Evolutionary conservation across 768 basidiomycete genomes (phyloP), one percentile per base, ranked within the genome.

Genomic region (Cubamyces sp.): DNA sequence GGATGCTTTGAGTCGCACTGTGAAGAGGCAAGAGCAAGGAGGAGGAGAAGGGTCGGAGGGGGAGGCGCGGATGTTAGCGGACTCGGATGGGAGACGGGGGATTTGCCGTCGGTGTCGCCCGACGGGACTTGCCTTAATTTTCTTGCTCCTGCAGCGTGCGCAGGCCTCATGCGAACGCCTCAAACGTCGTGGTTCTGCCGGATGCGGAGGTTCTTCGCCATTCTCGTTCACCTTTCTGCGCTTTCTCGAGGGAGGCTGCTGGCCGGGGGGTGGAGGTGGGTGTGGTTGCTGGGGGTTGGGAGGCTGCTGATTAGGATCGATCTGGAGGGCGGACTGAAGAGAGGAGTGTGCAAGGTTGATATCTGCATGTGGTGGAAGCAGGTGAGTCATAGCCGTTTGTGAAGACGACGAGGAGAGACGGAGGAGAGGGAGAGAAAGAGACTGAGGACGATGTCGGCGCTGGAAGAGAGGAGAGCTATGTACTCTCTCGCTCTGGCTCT

Each of bases 1-100:
- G 92, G 92, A 74, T 92, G 91, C 72, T 92, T 93, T 7, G 91
- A 93, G 75, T 94, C 92, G 82, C 92, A 94, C 92, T 94, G 71
- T 15, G 58, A 47, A 51, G 16, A 69, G 57, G 64, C 65, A 43
- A 69, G 69, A 47, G 52, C 53, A 25, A 19, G 41, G 41, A 28
- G 53, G 39, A 28, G 45, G 9, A 46, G 54, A 21, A 28, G 66
- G 68, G 60, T 69, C 56, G 64, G 67, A 67, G 70, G 74, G 72
- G 59, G 65, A 66, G 64, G 65, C 60, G 49, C 63, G 63, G 63
- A 37, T 40, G 63, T 64, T 60, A 64, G 66, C 64, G 67, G 53
- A 67, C 56, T 74, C 75, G 70, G 73, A 77, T 74, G 77, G 75
- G 74, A 75, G 76, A 86, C 67, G 71, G 74, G 88, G 87, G 84